These are phyloP conservation scores for Penicillium sp. DNA, from an alignment of 2,329 filamentous ascomycete species.

Conservation along the genomic window DNA sequence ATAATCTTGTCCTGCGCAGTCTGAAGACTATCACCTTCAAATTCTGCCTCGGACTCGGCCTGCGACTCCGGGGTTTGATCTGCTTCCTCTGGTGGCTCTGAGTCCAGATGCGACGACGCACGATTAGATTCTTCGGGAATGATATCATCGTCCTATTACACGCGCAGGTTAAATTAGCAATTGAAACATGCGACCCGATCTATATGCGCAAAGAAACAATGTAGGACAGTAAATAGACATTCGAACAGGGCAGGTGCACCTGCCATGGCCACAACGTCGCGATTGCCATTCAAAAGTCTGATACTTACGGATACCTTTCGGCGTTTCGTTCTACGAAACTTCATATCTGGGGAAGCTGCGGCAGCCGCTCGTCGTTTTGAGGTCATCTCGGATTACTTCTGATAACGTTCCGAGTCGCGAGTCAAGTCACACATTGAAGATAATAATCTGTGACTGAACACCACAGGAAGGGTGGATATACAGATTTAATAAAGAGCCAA, in stretches of 20 bases:
- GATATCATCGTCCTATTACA: conserved; percentile 19
- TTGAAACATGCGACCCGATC: neutral
- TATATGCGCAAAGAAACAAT: neutral
- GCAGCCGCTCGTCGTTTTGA: conserved; percentile 57
- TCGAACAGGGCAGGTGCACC: neutral
- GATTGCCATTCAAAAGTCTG: neutral
- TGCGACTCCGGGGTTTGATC: conserved; percentile 12
- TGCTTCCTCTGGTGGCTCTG: conserved; percentile 27
- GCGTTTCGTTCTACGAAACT: conserved; percentile 55
- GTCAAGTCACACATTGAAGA: neutral
- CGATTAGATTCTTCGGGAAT: conserved; percentile 24
- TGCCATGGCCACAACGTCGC: neutral
- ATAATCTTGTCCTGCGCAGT: conserved; percentile 84
- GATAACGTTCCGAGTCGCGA: neutral
- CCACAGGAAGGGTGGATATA: neutral
- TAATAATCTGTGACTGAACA: neutral
- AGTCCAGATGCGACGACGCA: conserved; percentile 16
- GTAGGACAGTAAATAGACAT: neutral
- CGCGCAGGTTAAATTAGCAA: neutral
- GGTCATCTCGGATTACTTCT: conserved; percentile 28
- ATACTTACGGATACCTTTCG: conserved; percentile 58
- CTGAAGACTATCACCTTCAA: conserved; percentile 73
- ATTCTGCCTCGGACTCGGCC: conserved; percentile 55
- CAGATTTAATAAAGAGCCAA: neutral
- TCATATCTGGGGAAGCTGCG: conserved; percentile 50